Evolutionary conservation across 139 green algal species (phyloP).

Genomic region (Closterium sp.): DNA sequence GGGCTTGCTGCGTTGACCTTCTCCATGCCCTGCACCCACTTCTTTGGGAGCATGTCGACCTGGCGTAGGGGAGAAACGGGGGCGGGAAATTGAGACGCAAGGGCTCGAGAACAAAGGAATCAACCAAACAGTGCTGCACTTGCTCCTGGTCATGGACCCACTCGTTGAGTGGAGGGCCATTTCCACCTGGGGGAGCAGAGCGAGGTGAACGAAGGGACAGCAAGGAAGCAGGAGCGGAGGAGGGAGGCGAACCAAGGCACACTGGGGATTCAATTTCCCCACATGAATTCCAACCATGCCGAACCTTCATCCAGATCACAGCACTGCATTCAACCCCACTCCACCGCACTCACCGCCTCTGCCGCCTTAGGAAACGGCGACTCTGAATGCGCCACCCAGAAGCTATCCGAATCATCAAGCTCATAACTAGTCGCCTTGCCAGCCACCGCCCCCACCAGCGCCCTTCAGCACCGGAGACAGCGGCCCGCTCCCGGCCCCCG

Average conservation of each 20-base stretch:
- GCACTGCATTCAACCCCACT: no score
- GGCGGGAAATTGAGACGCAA: background rate
- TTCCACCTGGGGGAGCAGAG: conserved; percentile 24
- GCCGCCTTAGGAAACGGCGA: conserved; percentile 63
- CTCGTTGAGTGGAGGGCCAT: no score
- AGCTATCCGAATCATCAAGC: conserved; percentile 70
- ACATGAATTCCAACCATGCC: no score
- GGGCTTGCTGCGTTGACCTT: no score
- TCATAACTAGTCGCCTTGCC: conserved; percentile 63
- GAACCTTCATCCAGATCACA: no score
- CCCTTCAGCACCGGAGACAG: background rate
- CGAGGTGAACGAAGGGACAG: background rate
- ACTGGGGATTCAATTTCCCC: background rate
- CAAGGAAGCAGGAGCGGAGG: no score
- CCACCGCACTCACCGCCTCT: conserved; percentile 27
- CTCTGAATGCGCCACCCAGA: conserved; percentile 56
- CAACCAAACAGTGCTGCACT: no score
- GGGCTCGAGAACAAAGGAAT: no score
- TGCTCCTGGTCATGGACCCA: no score
- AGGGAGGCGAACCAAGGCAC: no score
- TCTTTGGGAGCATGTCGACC: background rate
- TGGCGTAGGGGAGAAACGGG: background rate
- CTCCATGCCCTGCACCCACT: no score
- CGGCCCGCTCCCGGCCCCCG: background rate
- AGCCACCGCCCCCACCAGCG: background rate